Base-by-base conservation (phyloP, 2,329 filamentous ascomycete genomes). In the Paecilomyces formosus region DNA sequence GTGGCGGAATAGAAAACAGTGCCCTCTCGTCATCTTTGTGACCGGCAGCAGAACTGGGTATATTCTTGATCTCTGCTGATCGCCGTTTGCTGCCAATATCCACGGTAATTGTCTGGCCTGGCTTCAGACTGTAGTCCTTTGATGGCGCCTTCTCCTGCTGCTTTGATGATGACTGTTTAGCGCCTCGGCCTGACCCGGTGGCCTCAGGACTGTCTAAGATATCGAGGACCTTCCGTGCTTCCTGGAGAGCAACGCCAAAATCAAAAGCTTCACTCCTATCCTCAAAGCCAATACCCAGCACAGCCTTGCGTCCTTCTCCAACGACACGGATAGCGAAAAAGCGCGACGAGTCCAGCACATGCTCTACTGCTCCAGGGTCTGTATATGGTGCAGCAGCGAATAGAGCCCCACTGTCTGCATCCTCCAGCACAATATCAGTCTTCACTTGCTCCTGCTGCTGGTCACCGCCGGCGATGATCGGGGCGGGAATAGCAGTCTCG, bases 321-420 rank as follows among this genome's bases (percentile, higher is more conserved):
- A 90, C 85, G 1, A 96, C 90, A 13, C 88, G 82, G 35, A 96
- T 72, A 5, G 91, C 91, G 70, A 96, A 96, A 81, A 96, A 96
- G 33, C 91, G 84, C 61, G 84, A 87, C 69, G 86, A 90, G 72
- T 96, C 91, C 22, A 89, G 78, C 21, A 89, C 89, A 64, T 90
- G 83, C 75, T 94, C 89, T 53, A 96, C 89, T 6, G 82, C 83
- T 18, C 79, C 79, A 1, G 80, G 71, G 24, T 80, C 76, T 0
- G 84, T 86, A 74, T 95, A 96, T 0, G 92, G 91, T 0, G 88
- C 88, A 0, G 90, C 91, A 53, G 91, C 91, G 73, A 96, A 96
- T 22, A 96, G 80, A 66, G 89, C 83, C 28, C 88, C 90, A 0
- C 79, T 85, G 24, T 80, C 79, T 3, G 86, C 77, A 71, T 96